These are phyloP conservation scores for Aspergillus pseudotamarii DNA, from an alignment of 2,329 filamentous ascomycete genomes.

Conservation along the genomic window DNA sequence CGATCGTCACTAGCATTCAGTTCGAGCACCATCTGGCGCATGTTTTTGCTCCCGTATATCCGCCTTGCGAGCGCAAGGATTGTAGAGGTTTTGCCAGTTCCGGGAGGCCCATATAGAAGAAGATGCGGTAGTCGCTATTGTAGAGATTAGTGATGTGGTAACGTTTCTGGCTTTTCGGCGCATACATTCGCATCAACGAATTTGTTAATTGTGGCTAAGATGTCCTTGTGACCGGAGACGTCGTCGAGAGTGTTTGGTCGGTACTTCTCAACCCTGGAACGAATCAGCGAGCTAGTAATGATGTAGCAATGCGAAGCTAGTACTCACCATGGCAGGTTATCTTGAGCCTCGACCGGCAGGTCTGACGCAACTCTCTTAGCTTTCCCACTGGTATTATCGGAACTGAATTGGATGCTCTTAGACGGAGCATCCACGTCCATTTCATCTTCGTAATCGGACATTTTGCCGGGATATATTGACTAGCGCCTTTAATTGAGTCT, in stretches of 20 bases:
- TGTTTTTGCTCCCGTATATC: constrained; percentile 89
- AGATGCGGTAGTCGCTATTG: constrained; percentile 81
- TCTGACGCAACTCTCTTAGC: constrained; percentile 93
- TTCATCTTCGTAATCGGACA: constrained; percentile 64
- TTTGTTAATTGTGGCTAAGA: constrained; percentile 95
- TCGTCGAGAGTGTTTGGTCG: constrained; percentile 84
- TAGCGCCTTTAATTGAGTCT: not conserved
- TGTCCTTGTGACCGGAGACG: constrained; percentile 95
- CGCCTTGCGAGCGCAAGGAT: constrained; percentile 88
- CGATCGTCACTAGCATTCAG: constrained; percentile 96
- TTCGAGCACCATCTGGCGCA: constrained; percentile 98
- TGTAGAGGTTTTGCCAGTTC: constrained; percentile 96
- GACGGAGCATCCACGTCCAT: constrained; percentile 67
- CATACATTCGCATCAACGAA: constrained; percentile 86
- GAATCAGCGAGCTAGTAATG: constrained; percentile 18
- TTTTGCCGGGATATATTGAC: constrained; percentile 29
- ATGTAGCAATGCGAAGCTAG: not conserved
- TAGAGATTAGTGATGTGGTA: constrained; percentile 2
- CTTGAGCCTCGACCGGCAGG: constrained; percentile 88
- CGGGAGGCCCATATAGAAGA: constrained; percentile 92
- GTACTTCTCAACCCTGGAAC: constrained; percentile 88
- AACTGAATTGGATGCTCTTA: constrained; percentile 68
- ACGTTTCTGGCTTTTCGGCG: not conserved
- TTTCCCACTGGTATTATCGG: constrained; percentile 70
- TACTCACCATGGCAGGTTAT: constrained; percentile 83